A percentile compares a stretch with the other conserved stretches of the same genome.
Evolutionary conservation across 805 yeast genomes (phyloP).

Genomic region (Priceomyces melissophilus): DNA sequence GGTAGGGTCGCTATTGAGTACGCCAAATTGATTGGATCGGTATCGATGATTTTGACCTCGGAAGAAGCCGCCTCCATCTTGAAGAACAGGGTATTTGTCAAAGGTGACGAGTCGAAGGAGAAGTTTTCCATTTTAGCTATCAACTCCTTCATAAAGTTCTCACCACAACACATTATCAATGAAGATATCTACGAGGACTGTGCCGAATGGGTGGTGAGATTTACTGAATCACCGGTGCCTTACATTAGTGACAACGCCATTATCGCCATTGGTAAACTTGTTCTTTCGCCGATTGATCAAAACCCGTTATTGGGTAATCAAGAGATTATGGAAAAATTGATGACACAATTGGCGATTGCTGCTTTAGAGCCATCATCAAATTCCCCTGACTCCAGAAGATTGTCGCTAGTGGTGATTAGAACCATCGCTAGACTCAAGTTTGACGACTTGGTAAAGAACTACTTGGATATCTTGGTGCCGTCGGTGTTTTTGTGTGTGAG

Average conservation of each 20-base stretch:
- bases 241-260: constrained; percentile 73
- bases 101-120: constrained; percentile 41
- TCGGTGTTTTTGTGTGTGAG: constrained; percentile 79
- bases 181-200: constrained; percentile 50
- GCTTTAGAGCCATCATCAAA: constrained; percentile 53
- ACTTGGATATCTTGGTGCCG: constrained; percentile 58
- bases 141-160: constrained; percentile 76
- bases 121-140: constrained; percentile 66
- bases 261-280: constrained; percentile 76
- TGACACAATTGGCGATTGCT: constrained; percentile 48
- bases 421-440: constrained; percentile 67
- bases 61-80: constrained; percentile 65
- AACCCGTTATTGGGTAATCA: constrained; percentile 38
- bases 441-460: constrained; percentile 47
- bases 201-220: constrained; percentile 44
- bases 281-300: constrained; percentile 40
- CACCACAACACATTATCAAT: constrained; percentile 61
- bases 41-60: constrained; percentile 60
- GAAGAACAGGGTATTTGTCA: constrained; percentile 53
- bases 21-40: constrained; percentile 74
- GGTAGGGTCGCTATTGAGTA: constrained; percentile 70
- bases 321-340: constrained; percentile 39
- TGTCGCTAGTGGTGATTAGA: constrained; percentile 70
- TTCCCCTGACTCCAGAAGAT: constrained; percentile 75
- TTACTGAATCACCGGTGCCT: constrained; percentile 40